Evolutionary conservation across 2,329 filamentous ascomycete species (phyloP).

Genomic region (Nothopassalora personata): DNA sequence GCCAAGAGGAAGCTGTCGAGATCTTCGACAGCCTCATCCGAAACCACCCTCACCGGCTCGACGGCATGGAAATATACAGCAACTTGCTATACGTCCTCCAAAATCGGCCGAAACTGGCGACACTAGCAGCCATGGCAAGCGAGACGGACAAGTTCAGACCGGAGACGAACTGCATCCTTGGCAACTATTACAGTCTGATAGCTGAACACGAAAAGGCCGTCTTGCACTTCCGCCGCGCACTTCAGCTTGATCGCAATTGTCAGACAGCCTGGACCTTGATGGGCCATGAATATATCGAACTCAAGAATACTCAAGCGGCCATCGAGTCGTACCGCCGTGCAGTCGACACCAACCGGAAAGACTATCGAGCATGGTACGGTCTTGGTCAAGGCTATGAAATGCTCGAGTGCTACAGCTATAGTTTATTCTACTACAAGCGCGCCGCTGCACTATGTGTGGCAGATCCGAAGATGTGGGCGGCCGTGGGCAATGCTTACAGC

Average conservation of each 20-base stretch:
- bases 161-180: conserved; percentile 93
- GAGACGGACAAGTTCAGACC: conserved; percentile 92
- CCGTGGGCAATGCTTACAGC: conserved; percentile 84
- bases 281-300: conserved; percentile 97
- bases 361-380: conserved; percentile 97
- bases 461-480: conserved; percentile 98
- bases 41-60: conserved; percentile 66
- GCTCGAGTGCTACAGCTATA: conserved; percentile 95
- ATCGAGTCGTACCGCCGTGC: conserved; percentile 95
- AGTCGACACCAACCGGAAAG: conserved; percentile 90
- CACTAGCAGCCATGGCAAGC: conserved; percentile 84
- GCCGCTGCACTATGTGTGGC: conserved; percentile 89
- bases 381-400: conserved; percentile 96
- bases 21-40: conserved; percentile 53
- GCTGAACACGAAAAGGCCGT: conserved; percentile 97
- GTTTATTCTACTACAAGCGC: conserved; percentile 95
- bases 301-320: conserved; percentile 96
- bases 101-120: conserved; percentile 80
- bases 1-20: conserved; percentile 54
- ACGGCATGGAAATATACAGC: conserved; percentile 90
- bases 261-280: conserved; percentile 96
- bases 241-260: conserved; percentile 85
- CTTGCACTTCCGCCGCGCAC: conserved; percentile 89
- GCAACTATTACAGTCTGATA: conserved; percentile 93
- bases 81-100: conserved; percentile 96